Base-by-base conservation (phyloP, 345 rosid species). In the Trapa incisa region DNA sequence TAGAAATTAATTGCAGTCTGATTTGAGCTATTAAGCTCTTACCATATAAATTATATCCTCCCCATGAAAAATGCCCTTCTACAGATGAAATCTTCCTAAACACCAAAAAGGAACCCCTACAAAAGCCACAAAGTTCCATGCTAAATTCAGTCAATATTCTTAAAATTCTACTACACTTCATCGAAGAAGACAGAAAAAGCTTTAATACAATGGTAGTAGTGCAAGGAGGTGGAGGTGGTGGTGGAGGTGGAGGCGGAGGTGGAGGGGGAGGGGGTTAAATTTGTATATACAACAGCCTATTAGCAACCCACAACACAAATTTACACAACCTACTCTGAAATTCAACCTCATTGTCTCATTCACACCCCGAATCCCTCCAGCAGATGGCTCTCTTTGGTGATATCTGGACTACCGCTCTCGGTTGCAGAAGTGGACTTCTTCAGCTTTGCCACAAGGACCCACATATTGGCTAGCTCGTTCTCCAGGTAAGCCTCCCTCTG, bases 381-480 rank as follows among this genome's bases (percentile, higher is more conserved):
- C 65, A 48, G 57, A 11, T 47, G 68, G 3, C 64, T 69, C 68
- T 79, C 83, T 71, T 74, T 76, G 0, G 79, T 61, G 32, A 80
- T 71, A 52, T 85, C 86, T 5, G 82, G 74, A 48, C 68, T 73
- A 63, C 77, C 86, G 1, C 76, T 56, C 69, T 83, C 93, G 33
- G 65, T 72, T 48, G 83, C 96, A 45, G 43, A 41, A 41, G 76
- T 84, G 32, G 92, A 83, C 69, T 80, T 89, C 72, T 89, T 95
- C 81, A 95, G 62, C 75, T 87, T 91, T 1, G 99, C 91, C 43
- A 95, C 99, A 36, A 89, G 91, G 69, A 91, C 96, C 99, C 99
- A 95, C 99, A 95, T 95, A 75, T 83, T 95, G 38, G 99, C 99
- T 6, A 95, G 97, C 79, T 95, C 99, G 32, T 91, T 89, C 82